Base-by-base conservation (phyloP, 495 filamentous ascomycete genomes). In the Penicillium cinerascens region DNA sequence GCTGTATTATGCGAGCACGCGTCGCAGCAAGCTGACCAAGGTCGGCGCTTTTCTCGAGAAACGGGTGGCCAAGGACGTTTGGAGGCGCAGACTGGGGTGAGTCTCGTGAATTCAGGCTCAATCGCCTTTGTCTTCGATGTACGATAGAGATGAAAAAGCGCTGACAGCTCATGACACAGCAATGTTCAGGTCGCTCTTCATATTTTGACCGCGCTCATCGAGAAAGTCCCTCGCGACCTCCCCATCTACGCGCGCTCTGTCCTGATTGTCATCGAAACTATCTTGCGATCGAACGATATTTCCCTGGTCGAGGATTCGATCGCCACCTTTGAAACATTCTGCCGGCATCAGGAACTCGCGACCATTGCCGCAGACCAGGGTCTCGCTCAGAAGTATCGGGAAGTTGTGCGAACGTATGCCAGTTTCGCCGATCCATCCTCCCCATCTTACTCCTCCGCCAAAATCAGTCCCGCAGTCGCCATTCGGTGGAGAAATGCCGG, bases 141-240 rank as follows among this genome's bases (percentile, higher is more conserved):
- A 33, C 11, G 29, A 13, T 39, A 40, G 23, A 25, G 13, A 44
- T 13, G 36, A 18, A 44, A 42, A 15, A 23, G n/a, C 10, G 18
- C 52, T 58, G 33, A 62, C 41, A 6, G 6, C 6, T 16, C 42
- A 49, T 37, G 15, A 37, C 21, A 20, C 56, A 95, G 90, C 51
- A 93, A 95, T 74, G 88, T 96, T 35, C 89, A 95, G 69, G 89
- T 97, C 49, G 95, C 89, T 17, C 84, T 97, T 33, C 85, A 92
- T 60, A 95, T 97, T 48, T 71, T 95, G 48, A 84, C 83, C 36
- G 88, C 91, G 29, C 78, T 97, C 51, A 91, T 97, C 69, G 90
- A 96, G 63, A 96, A 96, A 69, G 78, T 87, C 17, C 89, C 89
- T 27, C 88, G 89, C 65, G 90, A 95, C 61, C 82, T 96, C 7